Base-by-base conservation (phyloP, 176 grass and related monocot genomes). In the Typha latifolia region DNA sequence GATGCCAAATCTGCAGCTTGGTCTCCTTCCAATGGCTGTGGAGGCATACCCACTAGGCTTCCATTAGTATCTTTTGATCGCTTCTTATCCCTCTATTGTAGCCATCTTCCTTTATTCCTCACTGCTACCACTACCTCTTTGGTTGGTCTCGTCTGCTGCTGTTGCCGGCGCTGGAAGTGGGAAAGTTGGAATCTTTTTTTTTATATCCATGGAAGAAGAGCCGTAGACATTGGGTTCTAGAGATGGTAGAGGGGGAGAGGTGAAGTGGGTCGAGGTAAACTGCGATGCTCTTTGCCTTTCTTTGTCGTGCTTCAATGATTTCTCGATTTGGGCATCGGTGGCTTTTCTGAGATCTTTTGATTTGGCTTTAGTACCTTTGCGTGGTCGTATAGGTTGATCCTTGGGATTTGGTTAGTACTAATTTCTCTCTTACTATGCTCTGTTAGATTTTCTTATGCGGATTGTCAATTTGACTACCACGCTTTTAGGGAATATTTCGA, bases 61-160 rank as follows among this genome's bases (percentile, higher is more conserved):
- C 69, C 51, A 72, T 72, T 59, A 72, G 69, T 66, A 16, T 51
- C 49, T 66, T 71, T 66, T 79, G 68, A 79, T 72, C 77, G 26
- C 68, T 52, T n/a, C 57, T 37, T 51, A 61, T 70, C 64, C 62
- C 63, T 68, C 19, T 20, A 4, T 65, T 43, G 15, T 47, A 2
- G 1, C 0, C 12, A 65, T 10, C 14, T 65, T 65, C 34, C 34
- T 10, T 47, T 65, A 37, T 65, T 65, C 7, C 16, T 65, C 16
- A 65, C 63, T 65, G 63, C 63, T 65, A n/a, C 8, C 63, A 34
- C 63, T 65, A 32, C 19, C 16, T 65, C 63, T 43, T 65, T 11
- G 63, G 29, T 47, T 65, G 63, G 63, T 37, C 19, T 47, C 32
- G 53, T 16, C 53, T 9, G 53, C 53, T 59, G 16, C 53, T 19